Conservation (phyloP, 441 rosid species). For the Erodium texanum region DNA sequence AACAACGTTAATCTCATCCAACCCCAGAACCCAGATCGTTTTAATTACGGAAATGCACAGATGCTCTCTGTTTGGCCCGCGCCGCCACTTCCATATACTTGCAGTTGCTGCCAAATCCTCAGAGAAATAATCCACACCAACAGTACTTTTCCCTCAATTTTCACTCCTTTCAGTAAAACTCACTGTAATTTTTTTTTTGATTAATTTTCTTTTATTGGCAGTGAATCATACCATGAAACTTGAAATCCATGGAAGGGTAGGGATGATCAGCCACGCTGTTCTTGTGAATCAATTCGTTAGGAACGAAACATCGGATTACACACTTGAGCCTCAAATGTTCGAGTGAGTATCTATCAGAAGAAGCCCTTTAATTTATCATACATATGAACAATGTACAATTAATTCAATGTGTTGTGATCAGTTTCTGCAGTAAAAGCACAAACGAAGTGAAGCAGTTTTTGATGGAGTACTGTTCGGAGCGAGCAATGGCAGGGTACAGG, state of each 20-base stretch:
- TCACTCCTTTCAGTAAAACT: too few relatives aligned
- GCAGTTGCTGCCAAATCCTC: constrained; percentile 50
- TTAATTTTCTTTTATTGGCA: constrained; percentile 5
- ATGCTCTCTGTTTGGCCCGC: constrained; percentile 25
- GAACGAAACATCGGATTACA: neutral
- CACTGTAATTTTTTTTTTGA: too few relatives aligned
- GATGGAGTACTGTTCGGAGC: constrained; percentile 33
- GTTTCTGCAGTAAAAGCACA: constrained; percentile 31
- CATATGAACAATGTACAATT: neutral
- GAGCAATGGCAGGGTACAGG: constrained; percentile 28
- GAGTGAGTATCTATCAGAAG: constrained; percentile 27
- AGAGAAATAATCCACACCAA: constrained; percentile 46
- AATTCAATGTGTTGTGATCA: constrained; percentile 8
- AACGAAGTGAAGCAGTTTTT: constrained; percentile 42
- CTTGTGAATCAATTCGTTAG: constrained; percentile 20
- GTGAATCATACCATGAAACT: constrained; percentile 32
- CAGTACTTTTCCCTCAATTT: constrained; percentile 24
- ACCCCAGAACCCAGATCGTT: constrained; percentile 1
- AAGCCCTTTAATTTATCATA: neutral
- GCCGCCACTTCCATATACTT: constrained; percentile 19
- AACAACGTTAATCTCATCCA: neutral
- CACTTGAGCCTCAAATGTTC: constrained; percentile 22
- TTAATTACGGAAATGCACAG: constrained; percentile 12
- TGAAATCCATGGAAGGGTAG: constrained; percentile 54
- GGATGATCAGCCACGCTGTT: constrained; percentile 49